A percentile compares a stretch with the other conserved stretches of the same genome.
These are phyloP conservation scores for Saccharomycopsis sp. DNA, from an alignment of 805 yeast genomes.

Conservation along the genomic window DNA sequence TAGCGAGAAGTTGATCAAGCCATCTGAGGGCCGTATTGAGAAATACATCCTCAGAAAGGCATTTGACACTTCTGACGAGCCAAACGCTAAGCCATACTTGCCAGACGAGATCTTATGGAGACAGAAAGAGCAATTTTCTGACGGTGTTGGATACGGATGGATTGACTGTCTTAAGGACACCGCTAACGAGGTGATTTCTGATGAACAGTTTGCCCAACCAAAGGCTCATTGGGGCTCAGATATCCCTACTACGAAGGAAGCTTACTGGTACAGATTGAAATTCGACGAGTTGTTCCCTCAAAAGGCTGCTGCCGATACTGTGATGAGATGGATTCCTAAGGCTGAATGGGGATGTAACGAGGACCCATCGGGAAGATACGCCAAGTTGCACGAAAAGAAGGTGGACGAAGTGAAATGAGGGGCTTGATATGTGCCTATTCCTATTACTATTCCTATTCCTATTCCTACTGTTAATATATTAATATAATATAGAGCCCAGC, in stretches of 20 bases:
- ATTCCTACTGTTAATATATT: neutral
- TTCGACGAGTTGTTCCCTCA: constrained; percentile 90
- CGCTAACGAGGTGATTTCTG: constrained; percentile 80
- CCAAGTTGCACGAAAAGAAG: constrained; percentile 77
- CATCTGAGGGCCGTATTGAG: constrained; percentile 73
- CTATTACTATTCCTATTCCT: neutral
- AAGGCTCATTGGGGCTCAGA: constrained; percentile 96
- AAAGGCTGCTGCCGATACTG: constrained; percentile 90
- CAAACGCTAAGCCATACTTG: constrained; percentile 72
- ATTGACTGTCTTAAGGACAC: constrained; percentile 95
- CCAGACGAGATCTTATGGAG: constrained; percentile 98
- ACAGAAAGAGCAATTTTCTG: constrained; percentile 99
- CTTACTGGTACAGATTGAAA: constrained; percentile 97
- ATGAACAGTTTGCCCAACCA: constrained; percentile 85
- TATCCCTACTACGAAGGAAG: constrained; percentile 95
- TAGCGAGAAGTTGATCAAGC: constrained; percentile 77
- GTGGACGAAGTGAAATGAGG: constrained; percentile 30
- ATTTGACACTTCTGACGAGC: constrained; percentile 86
- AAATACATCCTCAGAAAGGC: constrained; percentile 97
- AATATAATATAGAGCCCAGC: no score
- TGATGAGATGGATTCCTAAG: constrained; percentile 99
- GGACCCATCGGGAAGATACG: constrained; percentile 97
- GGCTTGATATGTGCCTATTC: neutral
- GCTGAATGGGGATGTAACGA: constrained; percentile 99
- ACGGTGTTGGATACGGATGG: constrained; percentile 99